These are phyloP conservation scores for Rhizopus arrhizus DNA, from an alignment of 371 early-diverging fungal species.

Conservation along the genomic window DNA sequence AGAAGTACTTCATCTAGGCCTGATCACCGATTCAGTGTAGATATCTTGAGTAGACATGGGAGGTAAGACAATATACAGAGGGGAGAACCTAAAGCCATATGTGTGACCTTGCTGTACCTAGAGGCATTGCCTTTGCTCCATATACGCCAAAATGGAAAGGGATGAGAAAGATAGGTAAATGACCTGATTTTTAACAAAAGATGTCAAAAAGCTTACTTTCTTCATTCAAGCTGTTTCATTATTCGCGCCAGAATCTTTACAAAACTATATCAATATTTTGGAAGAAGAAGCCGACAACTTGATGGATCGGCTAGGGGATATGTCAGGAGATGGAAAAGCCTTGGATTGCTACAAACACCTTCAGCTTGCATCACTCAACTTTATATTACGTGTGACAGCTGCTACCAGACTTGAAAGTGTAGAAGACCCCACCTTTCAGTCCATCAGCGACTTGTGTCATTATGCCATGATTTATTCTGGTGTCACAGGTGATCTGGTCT, in stretches of 20 bases:
- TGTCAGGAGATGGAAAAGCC: background rate
- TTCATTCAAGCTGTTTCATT: conserved; percentile 1
- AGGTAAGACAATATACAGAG: background rate
- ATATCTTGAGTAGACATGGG: conserved; percentile 18
- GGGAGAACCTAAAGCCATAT: no score
- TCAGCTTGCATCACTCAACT: no score
- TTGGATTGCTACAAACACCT: background rate
- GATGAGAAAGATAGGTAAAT: background rate
- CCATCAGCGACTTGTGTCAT: no score
- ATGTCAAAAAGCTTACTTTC: no score
- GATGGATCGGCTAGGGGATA: background rate
- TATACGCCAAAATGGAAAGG: background rate
- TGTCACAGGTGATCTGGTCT: no score
- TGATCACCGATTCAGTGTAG: conserved; percentile 15
- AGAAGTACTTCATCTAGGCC: conserved; percentile 10
- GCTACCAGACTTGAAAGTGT: no score
- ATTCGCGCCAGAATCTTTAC: conserved; percentile 7
- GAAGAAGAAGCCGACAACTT: background rate
- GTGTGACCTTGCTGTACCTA: no score
- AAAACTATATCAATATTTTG: background rate
- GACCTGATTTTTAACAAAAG: background rate
- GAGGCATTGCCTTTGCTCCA: background rate
- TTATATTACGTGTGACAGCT: no score
- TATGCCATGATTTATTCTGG: no score
- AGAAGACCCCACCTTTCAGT: no score